These are phyloP conservation scores for Aspergillus brunneoviolaceus DNA, from an alignment of 2,329 filamentous ascomycete genomes.

Conservation along the genomic window DNA sequence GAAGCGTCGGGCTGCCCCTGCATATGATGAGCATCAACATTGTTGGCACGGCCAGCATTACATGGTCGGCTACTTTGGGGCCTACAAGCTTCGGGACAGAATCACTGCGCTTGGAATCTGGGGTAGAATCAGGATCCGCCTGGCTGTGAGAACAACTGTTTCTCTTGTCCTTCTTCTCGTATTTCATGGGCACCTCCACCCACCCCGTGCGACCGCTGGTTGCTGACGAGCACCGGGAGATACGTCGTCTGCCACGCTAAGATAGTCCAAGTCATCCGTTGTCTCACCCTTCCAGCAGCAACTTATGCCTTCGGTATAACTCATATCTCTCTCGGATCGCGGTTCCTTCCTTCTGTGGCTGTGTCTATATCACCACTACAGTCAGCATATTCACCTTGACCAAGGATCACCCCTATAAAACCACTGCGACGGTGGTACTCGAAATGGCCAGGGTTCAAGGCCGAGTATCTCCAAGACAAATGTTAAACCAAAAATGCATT, in stretches of 20 bases:
- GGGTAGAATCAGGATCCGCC: background rate
- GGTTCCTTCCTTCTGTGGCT: conserved; percentile 8
- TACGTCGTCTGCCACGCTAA: conserved; percentile 3
- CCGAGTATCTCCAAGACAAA: background rate
- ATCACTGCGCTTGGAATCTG: background rate
- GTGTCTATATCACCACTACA: conserved; percentile 8
- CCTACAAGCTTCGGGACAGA: background rate
- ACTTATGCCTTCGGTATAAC: background rate
- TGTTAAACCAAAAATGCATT: background rate
- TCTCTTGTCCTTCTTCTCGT: background rate
- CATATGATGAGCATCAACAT: conserved; percentile 10
- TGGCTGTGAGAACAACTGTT: background rate
- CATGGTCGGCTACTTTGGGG: conserved; percentile 9
- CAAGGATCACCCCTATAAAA: conserved; percentile 8
- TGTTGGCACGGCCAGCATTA: conserved; percentile 9
- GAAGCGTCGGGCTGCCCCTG: conserved; percentile 11
- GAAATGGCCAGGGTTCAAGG: background rate
- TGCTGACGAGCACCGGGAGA: background rate
- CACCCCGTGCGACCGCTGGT: background rate
- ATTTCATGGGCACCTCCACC: background rate
- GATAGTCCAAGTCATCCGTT: background rate
- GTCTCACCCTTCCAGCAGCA: background rate
- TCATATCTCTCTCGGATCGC: background rate
- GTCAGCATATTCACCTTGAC: conserved; percentile 6
- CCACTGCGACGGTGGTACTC: conserved; percentile 3